These are phyloP conservation scores for Meredithiella fracta DNA, from an alignment of 2,329 filamentous ascomycete species.

Conservation along the genomic window DNA sequence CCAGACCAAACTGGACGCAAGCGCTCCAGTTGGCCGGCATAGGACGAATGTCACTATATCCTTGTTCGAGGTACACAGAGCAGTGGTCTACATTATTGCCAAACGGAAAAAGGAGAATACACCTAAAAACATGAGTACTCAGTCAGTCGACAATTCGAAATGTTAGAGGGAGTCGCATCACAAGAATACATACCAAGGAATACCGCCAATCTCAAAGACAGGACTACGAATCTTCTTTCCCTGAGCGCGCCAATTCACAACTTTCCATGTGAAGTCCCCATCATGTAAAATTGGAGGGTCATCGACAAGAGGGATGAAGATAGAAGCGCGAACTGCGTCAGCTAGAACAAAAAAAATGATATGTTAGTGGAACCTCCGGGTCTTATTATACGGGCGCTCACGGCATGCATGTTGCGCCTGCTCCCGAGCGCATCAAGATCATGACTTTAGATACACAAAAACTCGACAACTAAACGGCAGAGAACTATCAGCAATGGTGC, in stretches of 20 bases:
- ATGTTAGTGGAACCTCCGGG: not conserved
- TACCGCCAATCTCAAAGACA: conserved; percentile 67
- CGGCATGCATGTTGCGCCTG: not conserved
- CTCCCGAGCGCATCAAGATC: no score
- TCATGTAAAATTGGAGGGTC: conserved; percentile 71
- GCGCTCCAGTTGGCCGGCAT: conserved; percentile 89
- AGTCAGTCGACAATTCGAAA: conserved; percentile 5
- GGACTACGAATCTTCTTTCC: conserved; percentile 75
- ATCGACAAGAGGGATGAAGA: conserved; percentile 54
- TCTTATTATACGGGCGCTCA: not conserved
- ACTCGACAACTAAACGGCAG: no score
- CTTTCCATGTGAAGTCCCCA: conserved; percentile 66
- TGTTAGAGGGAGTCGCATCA: not conserved
- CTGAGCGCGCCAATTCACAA: conserved; percentile 64
- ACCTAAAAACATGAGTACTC: conserved; percentile 35
- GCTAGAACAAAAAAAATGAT: conserved; percentile 30
- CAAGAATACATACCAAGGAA: conserved; percentile 57
- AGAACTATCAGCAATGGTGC: no score
- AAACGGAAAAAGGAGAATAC: conserved; percentile 85
- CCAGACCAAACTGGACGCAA: conserved; percentile 87
- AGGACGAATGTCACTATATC: conserved; percentile 43
- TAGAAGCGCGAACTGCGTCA: conserved; percentile 70
- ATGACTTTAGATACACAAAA: no score
- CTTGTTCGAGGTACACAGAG: conserved; percentile 93
- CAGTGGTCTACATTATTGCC: conserved; percentile 89